Evolutionary conservation across 2,329 filamentous ascomycete genomes (phyloP).

Genomic region (Calycina herbarum): DNA sequence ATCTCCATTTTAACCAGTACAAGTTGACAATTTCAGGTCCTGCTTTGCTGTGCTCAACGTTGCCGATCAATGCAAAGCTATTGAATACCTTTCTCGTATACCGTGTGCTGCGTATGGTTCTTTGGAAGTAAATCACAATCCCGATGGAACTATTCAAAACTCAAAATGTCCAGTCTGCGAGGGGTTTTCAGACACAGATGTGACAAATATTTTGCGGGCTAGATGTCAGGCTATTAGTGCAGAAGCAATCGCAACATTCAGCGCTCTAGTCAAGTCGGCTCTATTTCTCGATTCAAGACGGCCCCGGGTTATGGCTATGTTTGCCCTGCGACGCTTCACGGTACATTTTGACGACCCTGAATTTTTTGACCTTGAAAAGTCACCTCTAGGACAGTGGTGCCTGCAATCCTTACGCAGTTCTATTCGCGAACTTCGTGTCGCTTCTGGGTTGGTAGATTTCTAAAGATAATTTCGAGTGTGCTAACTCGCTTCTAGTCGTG

Average conservation of each 20-base stretch:
- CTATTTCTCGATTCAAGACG: slow-evolving; percentile 55
- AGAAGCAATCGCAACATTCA: slow-evolving; percentile 48
- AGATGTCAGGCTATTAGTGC: slow-evolving; percentile 30
- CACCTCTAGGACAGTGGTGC: slow-evolving; percentile 75
- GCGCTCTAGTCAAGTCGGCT: slow-evolving; percentile 44
- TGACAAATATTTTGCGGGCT: slow-evolving; percentile 21
- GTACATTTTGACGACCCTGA: slow-evolving; percentile 61
- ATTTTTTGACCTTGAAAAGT: slow-evolving; percentile 67
- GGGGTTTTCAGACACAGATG: slow-evolving; percentile 17
- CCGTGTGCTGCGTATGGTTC: slow-evolving; percentile 56
- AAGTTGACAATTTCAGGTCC: slow-evolving; percentile 33
- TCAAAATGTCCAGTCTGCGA: slow-evolving; percentile 37
- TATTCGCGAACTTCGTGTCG: slow-evolving; percentile 78
- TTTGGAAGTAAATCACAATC: slow-evolving; percentile 38
- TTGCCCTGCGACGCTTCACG: slow-evolving; percentile 67
- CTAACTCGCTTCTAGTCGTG: slow-evolving; percentile 48
- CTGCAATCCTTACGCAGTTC: slow-evolving; percentile 81
- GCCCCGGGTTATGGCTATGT: slow-evolving; percentile 69
- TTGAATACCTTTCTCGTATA: slow-evolving; percentile 57
- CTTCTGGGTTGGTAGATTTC: slow-evolving; percentile 58
- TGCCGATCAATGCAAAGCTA: slow-evolving; percentile 49
- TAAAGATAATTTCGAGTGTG: neutral
- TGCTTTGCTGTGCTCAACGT: slow-evolving; percentile 50
- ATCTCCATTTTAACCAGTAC: neutral
- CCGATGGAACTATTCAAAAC: slow-evolving; percentile 32